Evolutionary conservation across 1,284 basidiomycete genomes (phyloP).

Genomic region (Megacollybia platyphylla): DNA sequence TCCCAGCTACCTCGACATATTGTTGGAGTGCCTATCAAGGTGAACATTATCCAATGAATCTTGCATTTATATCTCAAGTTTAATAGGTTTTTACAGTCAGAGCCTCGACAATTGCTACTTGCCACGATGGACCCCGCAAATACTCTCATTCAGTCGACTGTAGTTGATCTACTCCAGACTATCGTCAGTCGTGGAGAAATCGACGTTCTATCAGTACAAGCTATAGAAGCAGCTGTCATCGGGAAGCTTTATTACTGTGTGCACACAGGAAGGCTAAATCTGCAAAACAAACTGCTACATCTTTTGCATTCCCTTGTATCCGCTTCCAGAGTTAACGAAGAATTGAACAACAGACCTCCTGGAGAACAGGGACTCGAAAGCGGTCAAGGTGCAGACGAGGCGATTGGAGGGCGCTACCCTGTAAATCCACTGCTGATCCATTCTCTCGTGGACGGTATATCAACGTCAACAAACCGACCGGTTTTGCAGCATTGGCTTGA

Average conservation of each 20-base stretch:
- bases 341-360: conserved; percentile 8
- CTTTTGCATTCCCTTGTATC: conserved; percentile 80
- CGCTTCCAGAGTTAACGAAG: conserved; percentile 25
- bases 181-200: conserved; percentile 74
- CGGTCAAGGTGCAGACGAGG: conserved; percentile 9
- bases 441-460: conserved; percentile 73
- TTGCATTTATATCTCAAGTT: conserved; percentile 2
- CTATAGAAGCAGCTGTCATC: conserved; percentile 61
- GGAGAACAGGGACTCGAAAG: conserved; percentile 14
- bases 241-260: conserved; percentile 68
- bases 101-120: conserved; percentile 38
- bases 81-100: conserved; percentile 61
- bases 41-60: conserved; percentile 20
- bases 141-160: conserved; percentile 54
- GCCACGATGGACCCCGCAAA: conserved; percentile 51
- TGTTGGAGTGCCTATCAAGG: conserved; percentile 61
- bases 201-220: conserved; percentile 41
- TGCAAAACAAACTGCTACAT: conserved; percentile 89
- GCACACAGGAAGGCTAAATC: conserved; percentile 57
- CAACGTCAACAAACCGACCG: conserved; percentile 55
- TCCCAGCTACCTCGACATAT: conserved; percentile 61
- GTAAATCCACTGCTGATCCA: conserved; percentile 65
- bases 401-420: conserved; percentile 21
- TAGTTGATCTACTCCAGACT: conserved; percentile 74
- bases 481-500: conserved; percentile 94